Percentiles rank a stretch among this genome's conserved stretches.
phyloP scores from a whole-genome alignment of 2,329 filamentous ascomycete genomes.

The Graphium sp. region DNA sequence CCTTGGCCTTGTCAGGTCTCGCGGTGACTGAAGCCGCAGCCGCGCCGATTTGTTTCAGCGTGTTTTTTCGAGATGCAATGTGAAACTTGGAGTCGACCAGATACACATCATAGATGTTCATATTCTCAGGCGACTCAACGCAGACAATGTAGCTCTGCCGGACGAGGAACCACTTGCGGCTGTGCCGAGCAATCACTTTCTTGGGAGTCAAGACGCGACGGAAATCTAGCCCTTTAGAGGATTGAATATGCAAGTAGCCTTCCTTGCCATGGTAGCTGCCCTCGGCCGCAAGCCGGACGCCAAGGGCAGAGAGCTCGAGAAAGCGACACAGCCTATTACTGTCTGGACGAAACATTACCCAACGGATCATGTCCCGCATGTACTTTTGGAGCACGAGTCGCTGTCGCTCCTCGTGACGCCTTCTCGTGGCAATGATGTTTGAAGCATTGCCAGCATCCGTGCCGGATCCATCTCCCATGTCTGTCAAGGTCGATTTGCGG shows the following conservation, averaged over 20 bases:
- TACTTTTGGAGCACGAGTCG: conserved; percentile 78
- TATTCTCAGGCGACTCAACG: conserved; percentile 95
- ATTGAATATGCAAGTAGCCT: conserved; percentile 82
- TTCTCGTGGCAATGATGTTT: conserved; percentile 27
- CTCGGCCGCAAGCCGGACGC: conserved; percentile 84
- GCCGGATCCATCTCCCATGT: conserved; percentile 24
- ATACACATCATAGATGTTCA: conserved; percentile 98
- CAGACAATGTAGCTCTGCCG: conserved; percentile 94
- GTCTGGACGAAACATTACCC: conserved; percentile 91
- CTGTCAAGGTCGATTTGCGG: conserved; percentile 32
- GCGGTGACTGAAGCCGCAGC: no score
- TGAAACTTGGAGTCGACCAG: conserved; percentile 83
- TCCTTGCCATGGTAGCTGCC: conserved; percentile 97
- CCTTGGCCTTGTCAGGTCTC: conserved; percentile 48
- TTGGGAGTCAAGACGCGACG: conserved; percentile 63
- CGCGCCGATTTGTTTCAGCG: conserved; percentile 32
- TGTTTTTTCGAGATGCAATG: conserved; percentile 56
- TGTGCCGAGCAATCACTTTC: conserved; percentile 67
- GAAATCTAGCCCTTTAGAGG: conserved; percentile 76
- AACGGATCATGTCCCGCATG: conserved; percentile 82
- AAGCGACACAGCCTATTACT: conserved; percentile 95
- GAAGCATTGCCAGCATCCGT: conserved; percentile 31
- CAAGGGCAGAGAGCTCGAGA: conserved; percentile 82
- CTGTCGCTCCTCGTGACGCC: conserved; percentile 69
- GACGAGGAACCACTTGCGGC: conserved; percentile 95